Evolutionary conservation across 441 rosid species (phyloP).

Genomic region (Populus hybrid): DNA sequence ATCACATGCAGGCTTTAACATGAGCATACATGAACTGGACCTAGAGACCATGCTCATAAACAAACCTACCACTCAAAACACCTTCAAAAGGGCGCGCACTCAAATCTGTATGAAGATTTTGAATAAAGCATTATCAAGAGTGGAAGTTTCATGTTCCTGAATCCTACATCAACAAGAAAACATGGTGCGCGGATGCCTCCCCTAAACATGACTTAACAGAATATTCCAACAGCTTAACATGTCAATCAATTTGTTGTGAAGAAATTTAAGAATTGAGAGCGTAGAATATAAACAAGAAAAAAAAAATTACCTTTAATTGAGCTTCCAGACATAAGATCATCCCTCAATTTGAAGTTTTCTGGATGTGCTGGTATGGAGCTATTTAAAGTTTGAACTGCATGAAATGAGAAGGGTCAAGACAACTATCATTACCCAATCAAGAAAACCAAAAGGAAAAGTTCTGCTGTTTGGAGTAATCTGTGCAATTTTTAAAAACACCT

Average conservation of each 20-base stretch:
- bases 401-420: constrained; percentile 18
- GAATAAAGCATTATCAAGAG: neutral
- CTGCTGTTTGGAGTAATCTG: neutral
- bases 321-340: constrained; percentile 83
- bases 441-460: neutral
- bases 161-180: neutral
- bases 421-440: neutral
- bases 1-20: neutral
- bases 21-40: neutral
- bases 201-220: neutral
- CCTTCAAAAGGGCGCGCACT: neutral
- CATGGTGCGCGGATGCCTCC: neutral
- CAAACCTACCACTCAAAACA: neutral
- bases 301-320: constrained; percentile 82
- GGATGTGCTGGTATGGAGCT: constrained; percentile 80
- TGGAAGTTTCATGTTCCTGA: neutral
- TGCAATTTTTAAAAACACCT: neutral
- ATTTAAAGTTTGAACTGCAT: constrained; percentile 56
- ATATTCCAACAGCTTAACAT: constrained; percentile 7
- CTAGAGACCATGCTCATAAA: neutral
- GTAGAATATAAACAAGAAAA: neutral
- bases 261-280: neutral
- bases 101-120: neutral
- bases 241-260: neutral
- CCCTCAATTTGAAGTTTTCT: constrained; percentile 81